Evolutionary conservation across 2,329 filamentous ascomycete species (phyloP).

Genomic region (Botrytis galanthina): DNA sequence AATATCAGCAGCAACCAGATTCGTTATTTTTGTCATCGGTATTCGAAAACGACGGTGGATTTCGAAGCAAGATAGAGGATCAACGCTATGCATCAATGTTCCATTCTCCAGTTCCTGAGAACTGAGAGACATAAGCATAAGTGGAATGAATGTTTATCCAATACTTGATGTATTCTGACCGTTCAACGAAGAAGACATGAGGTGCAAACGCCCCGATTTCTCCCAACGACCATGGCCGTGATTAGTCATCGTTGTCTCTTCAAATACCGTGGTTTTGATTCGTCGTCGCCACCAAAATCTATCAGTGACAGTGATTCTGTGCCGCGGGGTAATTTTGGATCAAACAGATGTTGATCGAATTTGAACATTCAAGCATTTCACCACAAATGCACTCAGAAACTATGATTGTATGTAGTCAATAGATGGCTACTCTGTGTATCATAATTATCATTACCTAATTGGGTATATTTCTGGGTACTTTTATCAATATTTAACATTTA

Average conservation of each 20-base stretch:
- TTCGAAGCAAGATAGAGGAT: background rate
- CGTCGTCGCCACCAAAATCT: background rate
- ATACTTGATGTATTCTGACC: background rate
- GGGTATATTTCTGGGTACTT: background rate
- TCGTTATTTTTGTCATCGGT: background rate
- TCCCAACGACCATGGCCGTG: background rate
- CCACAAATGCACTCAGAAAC: too few species aligned
- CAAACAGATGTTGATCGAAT: background rate
- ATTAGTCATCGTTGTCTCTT: background rate
- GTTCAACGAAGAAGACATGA: background rate
- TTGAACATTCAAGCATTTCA: background rate
- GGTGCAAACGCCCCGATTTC: background rate
- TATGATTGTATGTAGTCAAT: background rate
- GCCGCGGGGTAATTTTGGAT: conserved; percentile 2
- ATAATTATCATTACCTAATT: background rate
- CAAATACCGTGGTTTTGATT: background rate
- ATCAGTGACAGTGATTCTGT: background rate
- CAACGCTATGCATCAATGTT: background rate
- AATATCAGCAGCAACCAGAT: background rate
- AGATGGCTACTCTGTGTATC: background rate
- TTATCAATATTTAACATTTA: background rate
- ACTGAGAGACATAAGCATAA: background rate
- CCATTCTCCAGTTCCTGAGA: background rate
- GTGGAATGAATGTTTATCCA: background rate
- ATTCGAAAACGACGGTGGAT: background rate